Conservation (phyloP, 2,329 filamentous ascomycete genomes). For the Drechslerella coelobrocha region DNA sequence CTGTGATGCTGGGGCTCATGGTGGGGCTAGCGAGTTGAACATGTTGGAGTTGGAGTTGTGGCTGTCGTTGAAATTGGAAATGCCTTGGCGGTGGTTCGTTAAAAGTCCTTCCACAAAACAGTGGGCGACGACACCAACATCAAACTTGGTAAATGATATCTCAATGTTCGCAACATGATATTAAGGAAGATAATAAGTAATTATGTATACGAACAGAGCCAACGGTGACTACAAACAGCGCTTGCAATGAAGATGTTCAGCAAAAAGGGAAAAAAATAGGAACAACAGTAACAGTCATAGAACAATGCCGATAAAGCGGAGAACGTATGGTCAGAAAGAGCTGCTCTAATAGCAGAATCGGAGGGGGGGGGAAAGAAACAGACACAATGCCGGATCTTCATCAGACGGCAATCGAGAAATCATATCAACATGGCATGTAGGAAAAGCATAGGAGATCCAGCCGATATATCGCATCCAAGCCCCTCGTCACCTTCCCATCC, state of each 20-base stretch:
- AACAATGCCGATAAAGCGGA: not conserved
- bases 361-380: too few relatives aligned
- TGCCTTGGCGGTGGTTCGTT: not conserved
- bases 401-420: too few relatives aligned
- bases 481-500: too few relatives aligned
- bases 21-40: slow-evolving; percentile 13
- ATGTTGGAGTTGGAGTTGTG: slow-evolving; percentile 17
- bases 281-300: not conserved
- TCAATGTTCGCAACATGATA: not conserved
- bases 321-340: not conserved
- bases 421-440: too few relatives aligned
- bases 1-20: slow-evolving; percentile 23
- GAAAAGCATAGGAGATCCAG: too few relatives aligned
- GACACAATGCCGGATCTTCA: too few relatives aligned
- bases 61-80: not conserved
- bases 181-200: not conserved
- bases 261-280: too few relatives aligned
- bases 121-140: not conserved
- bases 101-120: not conserved
- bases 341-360: too few relatives aligned
- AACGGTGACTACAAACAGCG: not conserved
- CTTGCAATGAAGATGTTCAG: not conserved
- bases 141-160: not conserved
- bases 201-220: not conserved
- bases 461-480: too few relatives aligned